A percentile compares a stretch with the other conserved stretches of the same genome.
Conservation (phyloP, 768 basidiomycete genomes). For the Tylopilus vinaceipallidus region DNA sequence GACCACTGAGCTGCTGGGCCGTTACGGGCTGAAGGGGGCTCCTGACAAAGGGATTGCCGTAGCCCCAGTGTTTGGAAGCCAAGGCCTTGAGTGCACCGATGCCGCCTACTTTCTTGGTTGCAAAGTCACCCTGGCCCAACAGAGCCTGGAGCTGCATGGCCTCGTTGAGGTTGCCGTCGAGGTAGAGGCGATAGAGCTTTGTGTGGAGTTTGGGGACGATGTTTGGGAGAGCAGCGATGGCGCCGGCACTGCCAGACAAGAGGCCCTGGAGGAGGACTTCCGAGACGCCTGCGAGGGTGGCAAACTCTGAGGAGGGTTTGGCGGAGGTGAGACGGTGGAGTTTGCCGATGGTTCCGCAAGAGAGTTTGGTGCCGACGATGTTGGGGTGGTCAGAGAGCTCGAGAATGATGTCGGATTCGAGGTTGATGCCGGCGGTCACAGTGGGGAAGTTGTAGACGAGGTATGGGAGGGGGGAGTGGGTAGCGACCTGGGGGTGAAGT, state of each 20-base stretch:
- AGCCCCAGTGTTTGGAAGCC: conserved; percentile 61
- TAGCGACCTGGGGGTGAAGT: conserved; percentile 51
- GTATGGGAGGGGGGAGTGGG: conserved; percentile 63
- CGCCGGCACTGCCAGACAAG: conserved; percentile 58
- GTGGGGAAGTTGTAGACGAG: conserved; percentile 87
- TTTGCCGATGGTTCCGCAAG: conserved; percentile 84
- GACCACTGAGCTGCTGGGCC: conserved; percentile 35
- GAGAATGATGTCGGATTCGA: conserved; percentile 76
- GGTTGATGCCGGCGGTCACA: conserved; percentile 78
- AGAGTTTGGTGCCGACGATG: conserved; percentile 83
- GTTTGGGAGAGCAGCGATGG: conserved; percentile 65
- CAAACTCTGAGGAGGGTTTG: conserved; percentile 52
- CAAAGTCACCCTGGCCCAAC: conserved; percentile 68
- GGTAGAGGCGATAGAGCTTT: conserved; percentile 46
- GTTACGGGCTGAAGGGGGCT: conserved; percentile 47
- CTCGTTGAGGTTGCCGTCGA: conserved; percentile 52
- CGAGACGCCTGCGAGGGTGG: conserved; percentile 73
- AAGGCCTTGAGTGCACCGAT: conserved; percentile 67
- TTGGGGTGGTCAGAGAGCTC: conserved; percentile 75
- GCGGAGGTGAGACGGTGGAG: conserved; percentile 69
- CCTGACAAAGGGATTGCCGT: conserved; percentile 51
- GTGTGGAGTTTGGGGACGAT: conserved; percentile 58
- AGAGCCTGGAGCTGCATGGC: conserved; percentile 61
- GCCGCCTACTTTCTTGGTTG: conserved; percentile 58
- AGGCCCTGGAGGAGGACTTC: conserved; percentile 68